Conservation (phyloP, 305 asterid genomes). For the Fraxinus greggii region DNA sequence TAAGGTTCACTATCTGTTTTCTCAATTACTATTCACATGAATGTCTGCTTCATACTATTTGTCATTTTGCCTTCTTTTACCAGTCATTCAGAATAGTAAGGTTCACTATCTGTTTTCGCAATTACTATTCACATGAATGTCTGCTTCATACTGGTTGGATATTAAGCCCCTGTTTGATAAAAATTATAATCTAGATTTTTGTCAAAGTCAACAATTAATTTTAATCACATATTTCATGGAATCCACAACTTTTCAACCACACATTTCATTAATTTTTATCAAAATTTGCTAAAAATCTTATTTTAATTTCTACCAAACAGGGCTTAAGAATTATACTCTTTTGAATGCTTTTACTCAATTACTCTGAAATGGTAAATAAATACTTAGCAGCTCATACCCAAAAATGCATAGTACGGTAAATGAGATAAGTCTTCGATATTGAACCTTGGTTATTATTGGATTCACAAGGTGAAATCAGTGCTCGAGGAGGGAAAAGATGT, state of each 20-base stretch:
- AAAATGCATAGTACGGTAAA: constrained; percentile 2
- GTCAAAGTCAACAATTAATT: too few relatives aligned
- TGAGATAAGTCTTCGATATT: constrained; percentile 1
- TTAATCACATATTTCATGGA: too few relatives aligned
- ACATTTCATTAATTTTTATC: too few relatives aligned
- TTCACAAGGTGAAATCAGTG: constrained; percentile 60
- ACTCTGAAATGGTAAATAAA: neutral
- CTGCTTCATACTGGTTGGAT: constrained; percentile 7
- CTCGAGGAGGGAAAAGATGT: constrained; percentile 82
- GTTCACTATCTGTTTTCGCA: too few relatives aligned
- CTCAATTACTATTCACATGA: too few relatives aligned
- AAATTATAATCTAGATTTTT: too few relatives aligned
- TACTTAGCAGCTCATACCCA: neutral
- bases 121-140: neutral
- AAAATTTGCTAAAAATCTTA: too few relatives aligned
- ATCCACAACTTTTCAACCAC: too few relatives aligned
- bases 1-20: too few relatives aligned
- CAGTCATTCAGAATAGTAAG: neutral
- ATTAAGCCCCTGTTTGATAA: neutral
- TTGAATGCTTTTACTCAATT: neutral
- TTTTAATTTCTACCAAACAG: too few relatives aligned
- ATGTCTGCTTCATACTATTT: too few relatives aligned
- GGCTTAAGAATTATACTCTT: neutral
- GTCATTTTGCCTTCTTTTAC: neutral
- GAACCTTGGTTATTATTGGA: constrained; percentile 25